phyloP scores from a whole-genome alignment of 2,329 filamentous ascomycete genomes.

The Ophiocordyceps camponoti-floridani region DNA sequence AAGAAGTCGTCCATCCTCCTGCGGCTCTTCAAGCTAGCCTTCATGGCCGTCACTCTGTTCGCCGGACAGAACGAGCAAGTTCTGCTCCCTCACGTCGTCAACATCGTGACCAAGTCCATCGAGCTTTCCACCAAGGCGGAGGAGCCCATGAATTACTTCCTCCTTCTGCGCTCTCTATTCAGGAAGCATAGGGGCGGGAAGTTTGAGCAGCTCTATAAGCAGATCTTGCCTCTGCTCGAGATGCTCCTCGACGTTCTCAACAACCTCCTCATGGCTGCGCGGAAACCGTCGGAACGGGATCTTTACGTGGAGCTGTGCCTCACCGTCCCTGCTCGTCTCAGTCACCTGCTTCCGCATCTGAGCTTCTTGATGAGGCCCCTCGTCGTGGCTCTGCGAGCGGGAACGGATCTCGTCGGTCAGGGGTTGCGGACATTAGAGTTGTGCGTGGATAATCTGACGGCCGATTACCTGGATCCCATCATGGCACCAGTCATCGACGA shows the following conservation, averaged over 20 bases:
- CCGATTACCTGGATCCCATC: conserved; percentile 94
- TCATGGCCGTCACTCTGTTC: conserved; percentile 98
- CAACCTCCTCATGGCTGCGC: conserved; percentile 75
- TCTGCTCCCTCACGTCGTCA: conserved; percentile 84
- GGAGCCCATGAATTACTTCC: conserved; percentile 97
- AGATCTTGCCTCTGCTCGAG: conserved; percentile 86
- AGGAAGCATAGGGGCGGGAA: conserved; percentile 95
- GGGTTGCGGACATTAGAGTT: conserved; percentile 85
- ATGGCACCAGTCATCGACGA: conserved; percentile 99
- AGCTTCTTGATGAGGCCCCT: conserved; percentile 94
- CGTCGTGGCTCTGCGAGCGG: conserved; percentile 83
- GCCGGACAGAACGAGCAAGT: conserved; percentile 90
- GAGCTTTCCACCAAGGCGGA: conserved; percentile 89
- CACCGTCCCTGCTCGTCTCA: conserved; percentile 84
- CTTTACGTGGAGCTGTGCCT: conserved; percentile 94
- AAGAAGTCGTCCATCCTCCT: conserved; percentile 86
- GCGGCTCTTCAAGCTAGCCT: conserved; percentile 90
- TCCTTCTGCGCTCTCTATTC: conserved; percentile 81
- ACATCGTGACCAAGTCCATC: conserved; percentile 94
- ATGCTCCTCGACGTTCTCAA: conserved; percentile 97
- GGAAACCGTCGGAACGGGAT: conserved; percentile 80
- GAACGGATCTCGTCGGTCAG: conserved; percentile 86
- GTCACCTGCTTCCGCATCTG: conserved; percentile 84
- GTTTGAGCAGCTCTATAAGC: conserved; percentile 96
- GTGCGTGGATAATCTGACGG: conserved; percentile 94